A percentile compares a stretch with the other conserved stretches of the same genome.
phyloP scores from a whole-genome alignment of 306 rosid species.

The Sesbania bispinosa region DNA sequence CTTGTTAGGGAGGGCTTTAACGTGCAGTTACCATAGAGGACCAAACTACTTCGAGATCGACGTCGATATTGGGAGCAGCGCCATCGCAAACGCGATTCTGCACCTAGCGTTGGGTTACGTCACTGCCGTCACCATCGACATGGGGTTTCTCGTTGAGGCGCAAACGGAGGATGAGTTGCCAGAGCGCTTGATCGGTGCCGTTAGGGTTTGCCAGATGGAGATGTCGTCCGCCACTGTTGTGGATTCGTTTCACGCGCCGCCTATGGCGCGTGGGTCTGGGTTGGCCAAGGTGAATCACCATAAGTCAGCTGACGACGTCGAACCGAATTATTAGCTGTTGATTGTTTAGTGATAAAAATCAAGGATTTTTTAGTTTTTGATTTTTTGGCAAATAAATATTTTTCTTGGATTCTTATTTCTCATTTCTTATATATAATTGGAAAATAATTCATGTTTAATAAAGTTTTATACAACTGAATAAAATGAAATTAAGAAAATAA shows the following conservation, averaged over 20 bases:
- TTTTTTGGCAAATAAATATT: background rate
- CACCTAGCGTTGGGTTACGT: constrained; percentile 76
- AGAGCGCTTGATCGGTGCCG: constrained; percentile 73
- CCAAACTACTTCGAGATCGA: constrained; percentile 73
- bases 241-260: constrained; percentile 30
- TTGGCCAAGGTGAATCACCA: constrained; percentile 57
- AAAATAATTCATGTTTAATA: background rate
- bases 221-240: constrained; percentile 60
- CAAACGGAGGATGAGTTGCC: constrained; percentile 86
- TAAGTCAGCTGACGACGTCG: constrained; percentile 32
- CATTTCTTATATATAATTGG: background rate
- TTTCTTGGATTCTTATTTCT: background rate
- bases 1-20: constrained; percentile 73
- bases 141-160: constrained; percentile 85
- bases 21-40: constrained; percentile 71
- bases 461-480: background rate
- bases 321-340: background rate
- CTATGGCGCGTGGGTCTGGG: constrained; percentile 40
- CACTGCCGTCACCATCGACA: constrained; percentile 66
- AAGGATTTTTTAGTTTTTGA: background rate
- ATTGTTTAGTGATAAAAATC: background rate
- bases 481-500: no score
- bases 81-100: constrained; percentile 78
- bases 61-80: constrained; percentile 78
- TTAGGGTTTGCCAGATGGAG: constrained; percentile 81